Evolutionary conservation across 441 rosid genomes (phyloP).

Genomic region (Aleurites moluccanus): DNA sequence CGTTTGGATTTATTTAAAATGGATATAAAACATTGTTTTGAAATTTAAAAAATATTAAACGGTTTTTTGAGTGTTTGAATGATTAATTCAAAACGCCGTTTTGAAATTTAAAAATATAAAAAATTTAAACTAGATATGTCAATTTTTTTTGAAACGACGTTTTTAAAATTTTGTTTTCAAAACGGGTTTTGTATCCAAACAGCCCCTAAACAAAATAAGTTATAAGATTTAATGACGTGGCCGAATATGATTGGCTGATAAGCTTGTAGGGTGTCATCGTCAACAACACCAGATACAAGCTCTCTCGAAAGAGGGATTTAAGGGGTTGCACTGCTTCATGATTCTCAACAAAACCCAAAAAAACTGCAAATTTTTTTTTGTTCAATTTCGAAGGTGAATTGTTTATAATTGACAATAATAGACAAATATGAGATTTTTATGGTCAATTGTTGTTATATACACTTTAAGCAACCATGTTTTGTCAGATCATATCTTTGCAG

Average conservation of each 20-base stretch:
- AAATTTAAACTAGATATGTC: too few species aligned
- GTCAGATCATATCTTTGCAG: constrained; percentile 66
- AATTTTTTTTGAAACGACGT: too few species aligned
- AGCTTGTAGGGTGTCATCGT: constrained; percentile 13
- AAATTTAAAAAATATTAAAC: too few species aligned
- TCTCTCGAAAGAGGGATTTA: background rate
- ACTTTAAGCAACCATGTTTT: constrained; percentile 31
- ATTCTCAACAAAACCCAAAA: background rate
- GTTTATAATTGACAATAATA: background rate
- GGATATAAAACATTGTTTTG: too few species aligned
- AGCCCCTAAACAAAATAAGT: background rate
- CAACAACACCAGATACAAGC: background rate
- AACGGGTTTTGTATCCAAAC: too few species aligned
- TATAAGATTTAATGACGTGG: constrained; percentile 28
- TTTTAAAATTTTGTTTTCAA: too few species aligned
- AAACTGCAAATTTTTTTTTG: background rate
- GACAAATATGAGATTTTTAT: constrained; percentile 27
- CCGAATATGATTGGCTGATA: constrained; percentile 19
- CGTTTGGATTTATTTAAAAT: too few species aligned
- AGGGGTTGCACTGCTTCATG: too few species aligned
- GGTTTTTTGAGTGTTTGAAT: too few species aligned
- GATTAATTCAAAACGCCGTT: too few species aligned
- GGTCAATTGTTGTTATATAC: constrained; percentile 28
- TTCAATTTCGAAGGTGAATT: background rate
- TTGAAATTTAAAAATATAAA: too few species aligned